Conservation (phyloP, 192 early-diverging fungal species). For the Obelidium mucronatum region DNA sequence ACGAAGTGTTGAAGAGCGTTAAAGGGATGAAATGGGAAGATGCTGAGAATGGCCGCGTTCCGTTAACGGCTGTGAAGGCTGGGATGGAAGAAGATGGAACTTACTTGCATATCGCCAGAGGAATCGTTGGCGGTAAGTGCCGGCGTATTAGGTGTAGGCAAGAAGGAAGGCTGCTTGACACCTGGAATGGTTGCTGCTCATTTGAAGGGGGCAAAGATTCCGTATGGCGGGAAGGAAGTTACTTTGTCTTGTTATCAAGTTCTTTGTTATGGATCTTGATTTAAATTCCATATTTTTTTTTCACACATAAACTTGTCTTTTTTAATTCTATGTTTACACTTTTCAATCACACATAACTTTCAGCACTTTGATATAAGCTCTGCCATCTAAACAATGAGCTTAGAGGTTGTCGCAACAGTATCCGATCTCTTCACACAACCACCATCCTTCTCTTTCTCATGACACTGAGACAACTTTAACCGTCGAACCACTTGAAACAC, state of each 20-base stretch:
- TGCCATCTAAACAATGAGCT: no score
- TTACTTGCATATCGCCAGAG: constrained; percentile 21
- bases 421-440: no score
- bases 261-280: background rate
- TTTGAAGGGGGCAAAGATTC: constrained; percentile 2
- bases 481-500: no score
- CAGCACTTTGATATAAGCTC: no score
- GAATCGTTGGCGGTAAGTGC: constrained; percentile 8
- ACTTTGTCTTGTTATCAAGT: constrained; percentile 10
- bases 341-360: no score
- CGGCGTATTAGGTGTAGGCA: constrained; percentile 12
- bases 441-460: no score
- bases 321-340: no score
- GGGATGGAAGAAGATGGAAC: constrained; percentile 29
- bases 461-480: no score
- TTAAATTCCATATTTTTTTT: no score
- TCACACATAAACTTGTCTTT: no score
- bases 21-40: background rate
- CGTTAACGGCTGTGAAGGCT: constrained; percentile 6
- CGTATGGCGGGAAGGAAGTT: constrained; percentile 6
- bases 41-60: background rate
- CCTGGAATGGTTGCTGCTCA: constrained; percentile 11
- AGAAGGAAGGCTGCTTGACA: background rate
- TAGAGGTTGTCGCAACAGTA: no score
- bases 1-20: constrained; percentile 9